These are phyloP conservation scores for Ogataea pilisensis DNA, from an alignment of 805 yeast genomes.

Conservation along the genomic window DNA sequence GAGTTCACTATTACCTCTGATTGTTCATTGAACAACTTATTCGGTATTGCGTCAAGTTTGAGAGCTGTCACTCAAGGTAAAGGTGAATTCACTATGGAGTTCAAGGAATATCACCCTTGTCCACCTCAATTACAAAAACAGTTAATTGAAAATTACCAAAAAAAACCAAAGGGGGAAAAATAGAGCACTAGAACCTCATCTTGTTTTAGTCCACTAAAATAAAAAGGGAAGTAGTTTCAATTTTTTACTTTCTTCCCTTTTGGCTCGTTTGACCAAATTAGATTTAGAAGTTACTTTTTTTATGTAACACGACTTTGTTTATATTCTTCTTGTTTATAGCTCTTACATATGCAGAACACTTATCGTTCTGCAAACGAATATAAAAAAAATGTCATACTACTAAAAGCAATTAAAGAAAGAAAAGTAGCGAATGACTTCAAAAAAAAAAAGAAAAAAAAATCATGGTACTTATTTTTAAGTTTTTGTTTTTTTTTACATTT, in stretches of 20 bases:
- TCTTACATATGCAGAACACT: not conserved
- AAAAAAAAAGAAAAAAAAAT: no score
- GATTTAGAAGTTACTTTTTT: not conserved
- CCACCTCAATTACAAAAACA: constrained; percentile 87
- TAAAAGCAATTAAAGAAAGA: no score
- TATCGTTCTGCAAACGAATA: not conserved
- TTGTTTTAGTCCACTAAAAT: not conserved
- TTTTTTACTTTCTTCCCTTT: not conserved
- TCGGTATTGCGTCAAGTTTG: constrained; percentile 91
- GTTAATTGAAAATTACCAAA: constrained; percentile 77
- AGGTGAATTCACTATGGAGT: constrained; percentile 95
- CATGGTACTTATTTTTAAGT: no score
- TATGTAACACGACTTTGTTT: constrained; percentile 1
- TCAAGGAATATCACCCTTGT: constrained; percentile 87
- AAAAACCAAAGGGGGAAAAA: constrained; percentile 40
- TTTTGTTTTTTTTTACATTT: no score
- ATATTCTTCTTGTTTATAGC: constrained; percentile 2
- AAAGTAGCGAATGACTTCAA: no score
- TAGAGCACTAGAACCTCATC: not conserved
- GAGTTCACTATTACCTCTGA: constrained; percentile 93
- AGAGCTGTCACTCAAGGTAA: constrained; percentile 98
- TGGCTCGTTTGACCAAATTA: no score
- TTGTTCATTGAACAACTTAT: constrained; percentile 94
- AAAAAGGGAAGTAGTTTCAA: no score
- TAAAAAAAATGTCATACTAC: no score